A percentile compares a stretch with the other conserved stretches of the same genome.
These are phyloP conservation scores for Neurospora sp. DNA, from an alignment of 495 filamentous ascomycete species.

Conservation along the genomic window DNA sequence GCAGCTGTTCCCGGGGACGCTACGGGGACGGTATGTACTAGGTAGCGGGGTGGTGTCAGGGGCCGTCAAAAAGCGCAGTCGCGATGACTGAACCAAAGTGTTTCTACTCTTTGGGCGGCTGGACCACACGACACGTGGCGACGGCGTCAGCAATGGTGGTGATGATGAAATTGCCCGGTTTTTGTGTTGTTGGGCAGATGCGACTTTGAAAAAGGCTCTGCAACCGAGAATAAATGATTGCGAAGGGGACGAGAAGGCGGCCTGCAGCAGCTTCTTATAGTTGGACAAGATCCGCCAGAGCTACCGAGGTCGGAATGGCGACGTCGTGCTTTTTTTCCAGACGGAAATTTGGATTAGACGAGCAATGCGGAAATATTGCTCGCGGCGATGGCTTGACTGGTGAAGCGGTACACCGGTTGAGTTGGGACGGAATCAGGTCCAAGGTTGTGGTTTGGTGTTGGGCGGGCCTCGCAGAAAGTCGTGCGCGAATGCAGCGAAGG, in stretches of 20 bases:
- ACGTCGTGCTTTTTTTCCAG: background rate
- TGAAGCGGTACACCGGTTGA: background rate
- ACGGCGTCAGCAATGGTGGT: background rate
- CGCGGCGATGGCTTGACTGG: background rate
- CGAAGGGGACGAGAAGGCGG: background rate
- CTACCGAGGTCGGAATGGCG: background rate
- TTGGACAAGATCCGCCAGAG: background rate
- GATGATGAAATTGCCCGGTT: background rate
- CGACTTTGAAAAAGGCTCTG: background rate
- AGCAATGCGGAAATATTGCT: background rate
- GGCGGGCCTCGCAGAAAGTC: background rate
- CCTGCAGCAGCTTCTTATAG: background rate
- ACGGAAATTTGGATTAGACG: background rate
- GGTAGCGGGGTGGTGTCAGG: background rate
- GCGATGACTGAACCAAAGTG: background rate
- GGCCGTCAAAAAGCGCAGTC: background rate
- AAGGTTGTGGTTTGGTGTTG: background rate
- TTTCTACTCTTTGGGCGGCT: background rate
- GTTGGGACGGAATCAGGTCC: background rate
- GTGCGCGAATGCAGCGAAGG: slow-evolving; percentile 1
- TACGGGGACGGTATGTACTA: background rate
- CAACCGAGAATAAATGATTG: background rate
- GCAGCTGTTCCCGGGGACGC: background rate
- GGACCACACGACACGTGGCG: background rate
- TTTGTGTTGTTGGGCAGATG: background rate